phyloP scores from a whole-genome alignment of 179 eudicot species.

The Camellia oleifera region DNA sequence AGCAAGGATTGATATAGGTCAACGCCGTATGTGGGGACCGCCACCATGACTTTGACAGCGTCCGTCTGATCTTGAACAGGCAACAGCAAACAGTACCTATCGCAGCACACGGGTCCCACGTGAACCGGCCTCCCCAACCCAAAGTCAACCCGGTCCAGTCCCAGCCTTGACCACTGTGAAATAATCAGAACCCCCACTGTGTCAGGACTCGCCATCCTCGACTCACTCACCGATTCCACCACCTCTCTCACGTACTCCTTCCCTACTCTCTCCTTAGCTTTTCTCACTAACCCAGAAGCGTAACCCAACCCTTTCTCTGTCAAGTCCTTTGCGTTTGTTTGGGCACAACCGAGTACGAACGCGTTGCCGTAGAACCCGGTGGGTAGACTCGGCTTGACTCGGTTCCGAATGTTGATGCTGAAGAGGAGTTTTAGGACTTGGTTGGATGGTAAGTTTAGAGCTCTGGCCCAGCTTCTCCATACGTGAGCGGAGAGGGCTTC shows the following conservation, averaged over 20 bases:
- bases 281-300: conserved; percentile 36
- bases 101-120: conserved; percentile 64
- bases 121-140: conserved; percentile 66
- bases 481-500: conserved; percentile 73
- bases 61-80: conserved; percentile 50
- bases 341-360: conserved; percentile 64
- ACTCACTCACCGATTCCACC: conserved; percentile 49
- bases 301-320: conserved; percentile 45
- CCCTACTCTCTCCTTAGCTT: conserved; percentile 61
- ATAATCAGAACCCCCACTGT: conserved; percentile 65
- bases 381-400: conserved; percentile 58
- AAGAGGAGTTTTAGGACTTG: conserved; percentile 58
- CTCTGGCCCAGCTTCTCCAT: conserved; percentile 74
- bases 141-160: conserved; percentile 69
- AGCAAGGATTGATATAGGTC: conserved; percentile 46
- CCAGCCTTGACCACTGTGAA: conserved; percentile 79
- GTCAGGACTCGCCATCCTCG: conserved; percentile 45
- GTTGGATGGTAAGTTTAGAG: conserved; percentile 48
- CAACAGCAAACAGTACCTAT: conserved; percentile 61
- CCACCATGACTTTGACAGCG: conserved; percentile 59
- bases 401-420: conserved; percentile 54
- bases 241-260: conserved; percentile 60
- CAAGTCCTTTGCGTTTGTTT: conserved; percentile 44
- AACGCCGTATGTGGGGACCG: conserved; percentile 51
- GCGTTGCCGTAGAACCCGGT: conserved; percentile 72